Evolutionary conservation across 805 yeast genomes (phyloP).

Genomic region (Cephaloascus albidus): DNA sequence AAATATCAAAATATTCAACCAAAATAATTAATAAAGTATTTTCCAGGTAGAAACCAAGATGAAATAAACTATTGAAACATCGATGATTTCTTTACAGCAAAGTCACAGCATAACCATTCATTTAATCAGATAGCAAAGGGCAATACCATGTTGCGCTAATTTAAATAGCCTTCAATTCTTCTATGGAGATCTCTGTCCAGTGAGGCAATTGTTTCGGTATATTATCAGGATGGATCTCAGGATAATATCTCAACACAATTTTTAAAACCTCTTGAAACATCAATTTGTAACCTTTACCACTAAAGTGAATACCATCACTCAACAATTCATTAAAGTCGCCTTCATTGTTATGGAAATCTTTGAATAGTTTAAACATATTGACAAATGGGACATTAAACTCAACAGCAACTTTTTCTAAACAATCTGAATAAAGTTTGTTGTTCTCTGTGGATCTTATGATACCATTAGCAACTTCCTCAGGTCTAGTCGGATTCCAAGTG

Average conservation of each 20-base stretch:
- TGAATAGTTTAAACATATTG: constrained; percentile 39
- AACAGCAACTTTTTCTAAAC: constrained; percentile 33
- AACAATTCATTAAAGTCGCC: constrained; percentile 30
- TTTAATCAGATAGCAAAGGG: too few relatives aligned
- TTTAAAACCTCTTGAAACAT: constrained; percentile 32
- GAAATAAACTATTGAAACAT: too few relatives aligned
- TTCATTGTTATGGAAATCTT: constrained; percentile 18
- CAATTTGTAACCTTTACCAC: constrained; percentile 42
- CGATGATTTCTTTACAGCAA: too few relatives aligned
- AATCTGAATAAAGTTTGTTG: constrained; percentile 42
- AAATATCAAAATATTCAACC: too few relatives aligned
- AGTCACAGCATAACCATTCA: too few relatives aligned
- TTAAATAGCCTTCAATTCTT: constrained; percentile 3
- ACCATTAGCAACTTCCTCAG: constrained; percentile 26
- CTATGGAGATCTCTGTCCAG: constrained; percentile 22
- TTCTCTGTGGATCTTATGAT: constrained; percentile 34
- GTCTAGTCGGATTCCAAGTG: constrained; percentile 22
- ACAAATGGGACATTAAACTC: constrained; percentile 46
- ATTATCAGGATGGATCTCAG: constrained; percentile 36
- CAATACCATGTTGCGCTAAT: too few relatives aligned
- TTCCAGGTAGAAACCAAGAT: too few relatives aligned
- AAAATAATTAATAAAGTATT: too few relatives aligned
- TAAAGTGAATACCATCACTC: constrained; percentile 52
- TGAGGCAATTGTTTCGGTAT: constrained; percentile 23
- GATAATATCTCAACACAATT: constrained; percentile 31